Evolutionary conservation across 139 green algal genomes (phyloP).

Genomic region (Nannochloris sp.): DNA sequence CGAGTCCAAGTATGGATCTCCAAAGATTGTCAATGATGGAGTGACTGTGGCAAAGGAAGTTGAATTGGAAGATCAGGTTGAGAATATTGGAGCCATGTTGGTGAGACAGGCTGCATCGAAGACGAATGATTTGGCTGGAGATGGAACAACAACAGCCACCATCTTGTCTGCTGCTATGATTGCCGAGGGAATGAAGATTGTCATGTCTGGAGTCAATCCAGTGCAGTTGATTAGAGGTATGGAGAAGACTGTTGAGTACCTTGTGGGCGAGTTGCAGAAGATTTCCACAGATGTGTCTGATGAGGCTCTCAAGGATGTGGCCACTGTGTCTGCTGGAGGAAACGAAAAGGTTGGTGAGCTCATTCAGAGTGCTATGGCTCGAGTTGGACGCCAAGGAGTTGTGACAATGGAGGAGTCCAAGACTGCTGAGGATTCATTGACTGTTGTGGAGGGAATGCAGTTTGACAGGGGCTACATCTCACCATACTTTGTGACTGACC

Average conservation of each 20-base stretch:
- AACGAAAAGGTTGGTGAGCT: constrained; percentile 90
- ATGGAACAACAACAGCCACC: constrained; percentile 98
- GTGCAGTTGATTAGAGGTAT: constrained; percentile 88
- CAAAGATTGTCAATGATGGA: constrained; percentile 99
- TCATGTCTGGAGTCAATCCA: constrained; percentile 90
- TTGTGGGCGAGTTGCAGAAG: constrained; percentile 77
- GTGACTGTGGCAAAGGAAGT: constrained; percentile 92
- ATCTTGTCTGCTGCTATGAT: constrained; percentile 96
- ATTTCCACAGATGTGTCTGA: constrained; percentile 74
- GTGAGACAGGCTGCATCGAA: constrained; percentile 78
- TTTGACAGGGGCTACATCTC: constrained; percentile 99
- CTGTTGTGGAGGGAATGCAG: constrained; percentile 99
- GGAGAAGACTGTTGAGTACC: constrained; percentile 66
- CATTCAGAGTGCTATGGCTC: constrained; percentile 89
- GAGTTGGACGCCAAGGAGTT: constrained; percentile 85
- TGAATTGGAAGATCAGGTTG: constrained; percentile 96
- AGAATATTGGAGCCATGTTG: constrained; percentile 98
- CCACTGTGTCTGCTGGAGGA: constrained; percentile 90
- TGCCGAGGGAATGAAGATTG: constrained; percentile 91
- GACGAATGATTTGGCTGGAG: constrained; percentile 96
- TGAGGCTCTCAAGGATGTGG: constrained; percentile 80
- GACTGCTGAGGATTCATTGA: constrained; percentile 89
- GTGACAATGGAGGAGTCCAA: constrained; percentile 98
- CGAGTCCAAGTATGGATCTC: constrained; percentile 97
- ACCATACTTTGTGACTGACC: constrained; percentile 99